Conservation (phyloP, 768 basidiomycete species). For the Boletus sensibilis region DNA sequence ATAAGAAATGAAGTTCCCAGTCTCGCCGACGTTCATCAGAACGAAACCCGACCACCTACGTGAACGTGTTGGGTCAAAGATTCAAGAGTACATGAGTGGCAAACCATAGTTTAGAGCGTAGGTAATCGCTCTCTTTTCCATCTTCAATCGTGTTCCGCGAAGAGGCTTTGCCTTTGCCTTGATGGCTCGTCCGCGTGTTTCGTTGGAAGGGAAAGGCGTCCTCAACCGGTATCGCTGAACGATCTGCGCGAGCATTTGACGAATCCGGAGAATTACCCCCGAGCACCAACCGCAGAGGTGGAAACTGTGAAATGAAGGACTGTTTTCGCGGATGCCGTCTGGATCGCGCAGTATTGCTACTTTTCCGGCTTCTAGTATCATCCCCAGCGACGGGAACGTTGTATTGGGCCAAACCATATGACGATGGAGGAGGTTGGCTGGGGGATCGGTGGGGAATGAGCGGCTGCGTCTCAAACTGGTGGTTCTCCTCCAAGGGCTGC, state of each 20-base stretch:
- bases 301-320: conserved; percentile 36
- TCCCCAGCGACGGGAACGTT: conserved; percentile 14
- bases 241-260: not conserved
- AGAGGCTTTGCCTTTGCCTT: conserved; percentile 4
- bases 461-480: conserved; percentile 27
- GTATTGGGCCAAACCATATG: conserved; percentile 20
- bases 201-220: conserved; percentile 35
- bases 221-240: conserved; percentile 37
- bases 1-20: conserved; percentile 88
- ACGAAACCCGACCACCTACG: conserved; percentile 85
- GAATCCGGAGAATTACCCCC: conserved; percentile 10
- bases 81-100: conserved; percentile 19
- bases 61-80: not conserved
- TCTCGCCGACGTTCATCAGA: conserved; percentile 89
- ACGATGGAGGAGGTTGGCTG: conserved; percentile 14
- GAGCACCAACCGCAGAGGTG: conserved; percentile 28
- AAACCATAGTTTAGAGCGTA: conserved; percentile 83
- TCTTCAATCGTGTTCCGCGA: conserved; percentile 28
- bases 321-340: conserved; percentile 27
- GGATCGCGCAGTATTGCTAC: conserved; percentile 20
- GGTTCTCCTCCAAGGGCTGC: conserved; percentile 6
- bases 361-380: conserved; percentile 30
- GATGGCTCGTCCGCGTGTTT: conserved; percentile 3
- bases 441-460: conserved; percentile 28
- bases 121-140: conserved; percentile 68